Conservation (phyloP, 2,329 filamentous ascomycete species). For the Claviceps sp. region DNA sequence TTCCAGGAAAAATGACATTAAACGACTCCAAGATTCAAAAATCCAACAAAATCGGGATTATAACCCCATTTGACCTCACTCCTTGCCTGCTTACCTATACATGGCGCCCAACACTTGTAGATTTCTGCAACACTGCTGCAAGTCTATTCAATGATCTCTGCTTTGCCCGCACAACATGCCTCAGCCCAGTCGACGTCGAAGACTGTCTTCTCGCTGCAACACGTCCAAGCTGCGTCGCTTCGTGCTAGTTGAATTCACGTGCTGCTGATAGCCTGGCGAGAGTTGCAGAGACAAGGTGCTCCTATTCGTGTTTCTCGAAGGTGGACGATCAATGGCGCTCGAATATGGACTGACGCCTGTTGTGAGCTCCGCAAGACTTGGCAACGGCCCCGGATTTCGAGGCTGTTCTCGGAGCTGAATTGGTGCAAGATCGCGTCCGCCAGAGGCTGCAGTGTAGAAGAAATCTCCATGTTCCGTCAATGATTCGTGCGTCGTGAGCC, state of each 20-base stretch:
- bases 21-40: not conserved
- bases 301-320: slow-evolving; percentile 10
- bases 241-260: slow-evolving; percentile 25
- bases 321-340: slow-evolving; percentile 29
- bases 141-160: too few species aligned
- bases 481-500: slow-evolving; percentile 10
- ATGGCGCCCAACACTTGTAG: not conserved
- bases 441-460: slow-evolving; percentile 23
- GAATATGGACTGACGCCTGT: slow-evolving; percentile 49
- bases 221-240: slow-evolving; percentile 41
- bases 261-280: slow-evolving; percentile 21
- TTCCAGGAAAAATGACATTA: not conserved
- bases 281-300: slow-evolving; percentile 17
- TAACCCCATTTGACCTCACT: not conserved
- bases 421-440: slow-evolving; percentile 34
- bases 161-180: not conserved
- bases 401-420: slow-evolving; percentile 32
- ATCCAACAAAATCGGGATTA: not conserved
- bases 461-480: slow-evolving; percentile 17
- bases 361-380: slow-evolving; percentile 48
- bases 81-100: not conserved
- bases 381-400: slow-evolving; percentile 34
- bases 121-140: too few species aligned
- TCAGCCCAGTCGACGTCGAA: slow-evolving; percentile 23
- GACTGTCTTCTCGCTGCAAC: slow-evolving; percentile 29